phyloP scores from a whole-genome alignment of 2,329 filamentous ascomycete species.

The Aspergillus piperis region DNA sequence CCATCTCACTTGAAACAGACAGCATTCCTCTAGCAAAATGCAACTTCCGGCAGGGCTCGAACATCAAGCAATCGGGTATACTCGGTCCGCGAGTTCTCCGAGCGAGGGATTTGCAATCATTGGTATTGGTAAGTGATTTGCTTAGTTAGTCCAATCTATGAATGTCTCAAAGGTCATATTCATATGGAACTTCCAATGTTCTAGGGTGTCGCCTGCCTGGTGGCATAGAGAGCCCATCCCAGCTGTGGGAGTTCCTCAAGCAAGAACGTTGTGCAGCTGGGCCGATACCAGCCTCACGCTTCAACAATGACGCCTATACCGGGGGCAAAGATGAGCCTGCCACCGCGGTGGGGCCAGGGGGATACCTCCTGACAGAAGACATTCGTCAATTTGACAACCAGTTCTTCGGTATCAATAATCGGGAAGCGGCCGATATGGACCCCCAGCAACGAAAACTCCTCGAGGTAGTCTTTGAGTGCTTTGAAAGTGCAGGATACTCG shows the following conservation, averaged over 20 bases:
- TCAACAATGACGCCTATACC: slow-evolving; percentile 18
- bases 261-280: slow-evolving; percentile 12
- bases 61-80: too few relatives aligned
- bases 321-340: slow-evolving; percentile 18
- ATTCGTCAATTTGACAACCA: slow-evolving; percentile 23
- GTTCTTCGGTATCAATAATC: slow-evolving; percentile 27
- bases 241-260: slow-evolving; percentile 23
- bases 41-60: too few relatives aligned
- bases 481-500: slow-evolving; percentile 26
- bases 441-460: slow-evolving; percentile 31
- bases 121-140: too few relatives aligned
- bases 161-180: too few relatives aligned
- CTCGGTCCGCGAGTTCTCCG: too few relatives aligned
- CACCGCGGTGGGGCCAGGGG: slow-evolving; percentile 12
- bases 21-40: too few relatives aligned
- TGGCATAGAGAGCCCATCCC: slow-evolving; percentile 13
- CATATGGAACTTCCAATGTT: too few relatives aligned
- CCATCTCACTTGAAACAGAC: too few relatives aligned
- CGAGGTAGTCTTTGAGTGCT: slow-evolving; percentile 27
- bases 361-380: slow-evolving; percentile 16
- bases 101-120: too few relatives aligned
- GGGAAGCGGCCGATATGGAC: slow-evolving; percentile 27
- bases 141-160: too few relatives aligned
- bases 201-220: slow-evolving; percentile 22
- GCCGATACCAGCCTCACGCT: slow-evolving; percentile 15